Conservation (phyloP, 345 rosid genomes). For the Aegle marmelos region DNA sequence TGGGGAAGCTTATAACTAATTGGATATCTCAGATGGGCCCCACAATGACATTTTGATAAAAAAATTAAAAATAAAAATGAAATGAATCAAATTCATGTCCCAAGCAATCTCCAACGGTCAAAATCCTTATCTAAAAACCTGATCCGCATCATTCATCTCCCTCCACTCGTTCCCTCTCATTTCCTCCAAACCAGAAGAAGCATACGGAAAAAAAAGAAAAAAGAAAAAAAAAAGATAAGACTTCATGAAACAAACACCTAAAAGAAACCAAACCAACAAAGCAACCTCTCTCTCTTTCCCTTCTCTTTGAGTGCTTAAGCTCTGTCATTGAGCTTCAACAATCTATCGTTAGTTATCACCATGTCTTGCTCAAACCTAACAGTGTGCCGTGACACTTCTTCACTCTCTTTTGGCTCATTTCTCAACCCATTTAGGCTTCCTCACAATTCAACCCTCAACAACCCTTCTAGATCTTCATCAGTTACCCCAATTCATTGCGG, state of each 20-base stretch:
- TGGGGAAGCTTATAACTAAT: background rate
- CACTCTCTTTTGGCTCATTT: conserved; percentile 66
- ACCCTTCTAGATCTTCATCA: conserved; percentile 51
- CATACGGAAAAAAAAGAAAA: background rate
- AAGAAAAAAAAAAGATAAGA: conserved; percentile 37
- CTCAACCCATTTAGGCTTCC: conserved; percentile 64
- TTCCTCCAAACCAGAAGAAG: conserved; percentile 25
- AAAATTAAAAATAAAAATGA: background rate
- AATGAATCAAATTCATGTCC: background rate
- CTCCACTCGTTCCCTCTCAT: conserved; percentile 54
- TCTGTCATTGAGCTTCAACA: conserved; percentile 4
- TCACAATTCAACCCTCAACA: conserved; percentile 26
- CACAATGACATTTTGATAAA: background rate
- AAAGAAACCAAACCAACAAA: conserved; percentile 8
- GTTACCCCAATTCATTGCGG: conserved; percentile 59
- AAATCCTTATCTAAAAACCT: conserved; percentile 76
- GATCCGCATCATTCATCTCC: conserved; percentile 45
- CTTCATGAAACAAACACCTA: conserved; percentile 8
- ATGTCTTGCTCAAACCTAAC: conserved; percentile 84
- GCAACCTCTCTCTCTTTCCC: conserved; percentile 8
- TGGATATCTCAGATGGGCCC: conserved; percentile 17
- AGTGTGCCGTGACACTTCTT: conserved; percentile 50
- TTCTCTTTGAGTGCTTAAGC: conserved; percentile 12
- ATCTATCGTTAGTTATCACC: background rate
- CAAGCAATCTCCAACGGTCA: conserved; percentile 38